Conservation (phyloP, 2,329 filamentous ascomycete species). For the Xylaria polymorpha region DNA sequence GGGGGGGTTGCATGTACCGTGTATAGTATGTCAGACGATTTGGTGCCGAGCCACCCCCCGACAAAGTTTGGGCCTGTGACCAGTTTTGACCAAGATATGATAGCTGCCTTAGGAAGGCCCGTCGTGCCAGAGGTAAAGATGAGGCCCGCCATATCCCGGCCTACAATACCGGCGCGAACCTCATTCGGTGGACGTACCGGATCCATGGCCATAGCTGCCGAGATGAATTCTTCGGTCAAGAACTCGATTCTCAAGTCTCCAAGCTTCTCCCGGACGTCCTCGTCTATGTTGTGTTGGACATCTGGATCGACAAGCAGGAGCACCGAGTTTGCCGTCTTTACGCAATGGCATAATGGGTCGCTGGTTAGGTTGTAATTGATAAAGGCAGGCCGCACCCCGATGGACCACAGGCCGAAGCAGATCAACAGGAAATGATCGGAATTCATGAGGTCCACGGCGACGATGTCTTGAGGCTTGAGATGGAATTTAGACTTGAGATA, state of each 20-base stretch:
- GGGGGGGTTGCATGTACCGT: conserved; percentile 63
- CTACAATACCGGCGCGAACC: conserved; percentile 61
- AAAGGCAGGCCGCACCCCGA: conserved; percentile 85
- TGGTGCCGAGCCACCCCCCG: conserved; percentile 67
- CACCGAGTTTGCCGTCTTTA: conserved; percentile 73
- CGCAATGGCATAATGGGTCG: conserved; percentile 77
- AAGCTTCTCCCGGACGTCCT: conserved; percentile 66
- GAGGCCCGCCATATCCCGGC: conserved; percentile 73
- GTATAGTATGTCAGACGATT: conserved; percentile 75
- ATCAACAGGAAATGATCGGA: conserved; percentile 81
- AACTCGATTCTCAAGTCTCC: conserved; percentile 68
- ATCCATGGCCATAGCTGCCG: conserved; percentile 62
- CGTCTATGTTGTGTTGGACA: conserved; percentile 65
- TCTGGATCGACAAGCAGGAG: conserved; percentile 76
- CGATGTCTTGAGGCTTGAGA: conserved; percentile 77
- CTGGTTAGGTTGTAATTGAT: conserved; percentile 88
- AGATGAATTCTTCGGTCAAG: conserved; percentile 68
- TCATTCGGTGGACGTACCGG: conserved; percentile 69
- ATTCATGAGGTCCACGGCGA: conserved; percentile 85
- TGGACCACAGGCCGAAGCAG: conserved; percentile 81
- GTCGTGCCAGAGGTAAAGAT: conserved; percentile 91
- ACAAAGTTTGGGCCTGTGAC: conserved; percentile 65
- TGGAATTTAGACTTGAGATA: conserved; percentile 76
- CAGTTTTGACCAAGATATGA: conserved; percentile 78
- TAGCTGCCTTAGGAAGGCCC: conserved; percentile 82